Percentiles rank a stretch among this genome's conserved stretches.
Evolutionary conservation across 2,329 filamentous ascomycete species (phyloP).

Genomic region (Dothideomycetes sp.): DNA sequence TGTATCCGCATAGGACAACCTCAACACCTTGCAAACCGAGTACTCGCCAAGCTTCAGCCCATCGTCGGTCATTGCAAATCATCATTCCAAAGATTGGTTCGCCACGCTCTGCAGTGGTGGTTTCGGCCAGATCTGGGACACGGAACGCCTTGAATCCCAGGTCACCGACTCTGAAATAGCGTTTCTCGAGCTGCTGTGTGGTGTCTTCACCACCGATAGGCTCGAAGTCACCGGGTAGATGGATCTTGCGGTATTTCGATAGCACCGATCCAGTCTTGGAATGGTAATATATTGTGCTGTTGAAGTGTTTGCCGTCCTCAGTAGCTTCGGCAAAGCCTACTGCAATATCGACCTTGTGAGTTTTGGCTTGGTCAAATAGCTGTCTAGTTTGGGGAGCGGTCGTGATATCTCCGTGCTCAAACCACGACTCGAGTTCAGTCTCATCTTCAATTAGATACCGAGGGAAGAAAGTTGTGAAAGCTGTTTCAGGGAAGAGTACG

Average conservation of each 20-base stretch:
- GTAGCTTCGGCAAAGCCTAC: constrained; percentile 42
- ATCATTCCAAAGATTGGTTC: constrained; percentile 43
- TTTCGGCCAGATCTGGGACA: constrained; percentile 29
- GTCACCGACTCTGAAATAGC: constrained; percentile 41
- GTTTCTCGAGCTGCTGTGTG: constrained; percentile 43
- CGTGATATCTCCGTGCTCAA: constrained; percentile 34
- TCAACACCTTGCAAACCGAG: constrained; percentile 41
- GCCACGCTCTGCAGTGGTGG: constrained; percentile 16
- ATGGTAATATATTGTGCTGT: constrained; percentile 41
- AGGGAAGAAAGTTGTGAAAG: constrained; percentile 46
- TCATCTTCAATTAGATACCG: constrained; percentile 35
- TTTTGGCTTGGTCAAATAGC: constrained; percentile 36
- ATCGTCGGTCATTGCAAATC: constrained; percentile 45
- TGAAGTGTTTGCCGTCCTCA: constrained; percentile 33
- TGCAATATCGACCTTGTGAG: constrained; percentile 38
- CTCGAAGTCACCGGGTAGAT: constrained; percentile 41
- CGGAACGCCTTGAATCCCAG: constrained; percentile 43
- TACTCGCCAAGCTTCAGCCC: constrained; percentile 40
- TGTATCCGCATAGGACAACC: constrained; percentile 39
- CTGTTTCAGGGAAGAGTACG: constrained; percentile 41
- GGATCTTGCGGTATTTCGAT: constrained; percentile 43
- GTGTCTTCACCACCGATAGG: constrained; percentile 35
- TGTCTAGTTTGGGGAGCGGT: constrained; percentile 32
- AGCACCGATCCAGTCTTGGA: constrained; percentile 29
- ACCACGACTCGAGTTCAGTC: constrained; percentile 34